Conservation (phyloP, 2,329 filamentous ascomycete species). For the Plenodomus tracheiphilus region DNA sequence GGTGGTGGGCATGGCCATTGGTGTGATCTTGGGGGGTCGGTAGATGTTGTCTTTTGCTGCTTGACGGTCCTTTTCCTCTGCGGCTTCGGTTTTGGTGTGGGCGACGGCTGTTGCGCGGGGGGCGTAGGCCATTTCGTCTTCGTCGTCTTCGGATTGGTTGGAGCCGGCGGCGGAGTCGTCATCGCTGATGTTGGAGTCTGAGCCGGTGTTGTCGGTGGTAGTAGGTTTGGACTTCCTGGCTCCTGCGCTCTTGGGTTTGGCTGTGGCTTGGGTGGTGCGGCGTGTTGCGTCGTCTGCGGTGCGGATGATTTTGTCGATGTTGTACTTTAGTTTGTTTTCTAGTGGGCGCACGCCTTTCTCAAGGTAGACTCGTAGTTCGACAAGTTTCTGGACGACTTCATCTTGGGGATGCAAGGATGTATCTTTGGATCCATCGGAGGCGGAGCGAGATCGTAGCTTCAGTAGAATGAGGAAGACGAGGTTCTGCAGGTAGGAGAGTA, state of each 20-base stretch:
- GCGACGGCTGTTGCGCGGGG: constrained; percentile 60
- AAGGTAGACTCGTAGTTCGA: constrained; percentile 87
- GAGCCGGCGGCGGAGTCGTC: constrained; percentile 29
- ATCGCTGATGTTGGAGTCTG: constrained; percentile 48
- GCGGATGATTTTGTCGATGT: constrained; percentile 91
- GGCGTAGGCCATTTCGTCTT: constrained; percentile 65
- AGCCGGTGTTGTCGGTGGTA: constrained; percentile 30
- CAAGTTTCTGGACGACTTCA: constrained; percentile 80
- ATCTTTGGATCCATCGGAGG: constrained; percentile 29
- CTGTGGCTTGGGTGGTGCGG: constrained; percentile 30
- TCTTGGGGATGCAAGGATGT: constrained; percentile 57
- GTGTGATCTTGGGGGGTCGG: constrained; percentile 83
- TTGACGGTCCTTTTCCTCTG: constrained; percentile 28
- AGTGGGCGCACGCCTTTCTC: constrained; percentile 90
- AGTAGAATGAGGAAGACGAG: constrained; percentile 84
- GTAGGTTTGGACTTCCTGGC: constrained; percentile 5
- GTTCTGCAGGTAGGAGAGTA: constrained; percentile 94
- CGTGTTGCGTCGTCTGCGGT: constrained; percentile 72
- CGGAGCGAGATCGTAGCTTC: constrained; percentile 61
- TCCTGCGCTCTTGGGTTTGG: constrained; percentile 33
- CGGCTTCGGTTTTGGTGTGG: constrained; percentile 27
- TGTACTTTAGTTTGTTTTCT: constrained; percentile 89
- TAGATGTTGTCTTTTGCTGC: constrained; percentile 71
- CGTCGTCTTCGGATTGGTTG: constrained; percentile 39
- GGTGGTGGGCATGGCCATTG: constrained; percentile 77